Percentiles rank a stretch among this genome's conserved stretches.
phyloP scores from a whole-genome alignment of 140 eudicot genomes.

The Senecio squalidus region DNA sequence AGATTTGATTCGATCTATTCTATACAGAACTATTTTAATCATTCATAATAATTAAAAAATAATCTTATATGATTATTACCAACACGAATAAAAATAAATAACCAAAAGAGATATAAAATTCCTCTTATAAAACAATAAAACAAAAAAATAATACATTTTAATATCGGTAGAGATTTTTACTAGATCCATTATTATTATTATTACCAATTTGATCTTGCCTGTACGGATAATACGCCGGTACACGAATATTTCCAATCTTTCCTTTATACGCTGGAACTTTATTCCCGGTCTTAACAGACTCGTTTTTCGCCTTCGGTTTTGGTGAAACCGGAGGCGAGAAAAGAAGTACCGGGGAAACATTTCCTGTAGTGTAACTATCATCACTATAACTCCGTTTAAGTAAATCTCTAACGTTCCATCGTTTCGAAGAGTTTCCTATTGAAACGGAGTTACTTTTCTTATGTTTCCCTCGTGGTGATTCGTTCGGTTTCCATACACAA shows the following conservation, averaged over 20 bases:
- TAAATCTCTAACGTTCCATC: conserved; percentile 36
- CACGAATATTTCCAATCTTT: conserved; percentile 10
- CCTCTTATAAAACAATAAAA: too few species aligned
- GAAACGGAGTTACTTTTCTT: conserved; percentile 29
- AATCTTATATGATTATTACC: too few species aligned
- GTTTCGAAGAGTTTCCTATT: conserved; percentile 3
- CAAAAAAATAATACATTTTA: not conserved
- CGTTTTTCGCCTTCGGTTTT: not conserved
- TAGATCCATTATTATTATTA: conserved; percentile 8
- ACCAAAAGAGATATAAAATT: too few species aligned
- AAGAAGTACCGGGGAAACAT: not conserved
- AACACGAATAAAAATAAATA: too few species aligned
- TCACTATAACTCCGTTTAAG: conserved; percentile 22
- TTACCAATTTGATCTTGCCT: conserved; percentile 19
- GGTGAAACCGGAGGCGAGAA: not conserved
- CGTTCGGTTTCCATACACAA: conserved; percentile 27
- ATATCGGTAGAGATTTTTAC: not conserved
- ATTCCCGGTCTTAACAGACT: conserved; percentile 13
- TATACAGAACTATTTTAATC: too few species aligned
- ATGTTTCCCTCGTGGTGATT: conserved; percentile 22
- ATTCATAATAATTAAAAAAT: too few species aligned
- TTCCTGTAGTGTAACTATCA: conserved; percentile 9
- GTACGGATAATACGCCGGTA: conserved; percentile 28
- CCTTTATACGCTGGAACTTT: conserved; percentile 17
- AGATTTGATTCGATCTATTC: too few species aligned